Base-by-base conservation (phyloP, 2,329 filamentous ascomycete species). In the Beauveria medogensis region DNA sequence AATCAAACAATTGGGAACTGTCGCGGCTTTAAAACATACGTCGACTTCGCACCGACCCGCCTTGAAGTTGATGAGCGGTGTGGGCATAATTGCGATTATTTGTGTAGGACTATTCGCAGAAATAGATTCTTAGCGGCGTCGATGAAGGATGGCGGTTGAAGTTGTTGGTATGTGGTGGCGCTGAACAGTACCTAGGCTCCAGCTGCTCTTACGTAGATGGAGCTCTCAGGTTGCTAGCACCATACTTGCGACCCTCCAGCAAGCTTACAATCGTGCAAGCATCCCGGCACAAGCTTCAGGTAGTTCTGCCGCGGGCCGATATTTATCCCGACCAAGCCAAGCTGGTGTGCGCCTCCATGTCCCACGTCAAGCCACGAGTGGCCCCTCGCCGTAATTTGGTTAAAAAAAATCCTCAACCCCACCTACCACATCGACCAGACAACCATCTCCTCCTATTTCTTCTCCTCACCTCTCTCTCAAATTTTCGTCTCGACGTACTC, bases 11-110 rank as follows among this genome's bases (percentile, higher is more conserved):
- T 55, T 22, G 22, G 14, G 37, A 24, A 8, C 41, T 24, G 18
- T 18, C 3, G 8, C 7, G 30, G 28, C 20, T 10, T 4, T 24
- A n/a, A n/a, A 4, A 46, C 40, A 57, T 78, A 96, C 92, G 73
- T 92, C 87, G 63, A 93, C 74, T 58, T 94, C 87, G 77, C 93
- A 97, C 74, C 84, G 85, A 74, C 93, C 93, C 65, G 93, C 93
- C 82, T 96, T 97, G 83, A 97, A 97, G 18, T 92, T 96, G 73
- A 97, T 92, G 71, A 96, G 83, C 37, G 93, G 92, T 67, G 82
- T 74, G 75, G 91, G 86, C 92, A 96, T 97, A 65, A 63, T 65
- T 66, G 61, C 56, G 62, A 57, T 40, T 44, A 28, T 28, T 43
- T 48, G 47, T 58, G 22, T 40, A 40, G 18, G 41, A 16, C 18